Evolutionary conservation across 371 early-diverging fungal genomes (phyloP).

Genomic region (Fennellomyces sp.): DNA sequence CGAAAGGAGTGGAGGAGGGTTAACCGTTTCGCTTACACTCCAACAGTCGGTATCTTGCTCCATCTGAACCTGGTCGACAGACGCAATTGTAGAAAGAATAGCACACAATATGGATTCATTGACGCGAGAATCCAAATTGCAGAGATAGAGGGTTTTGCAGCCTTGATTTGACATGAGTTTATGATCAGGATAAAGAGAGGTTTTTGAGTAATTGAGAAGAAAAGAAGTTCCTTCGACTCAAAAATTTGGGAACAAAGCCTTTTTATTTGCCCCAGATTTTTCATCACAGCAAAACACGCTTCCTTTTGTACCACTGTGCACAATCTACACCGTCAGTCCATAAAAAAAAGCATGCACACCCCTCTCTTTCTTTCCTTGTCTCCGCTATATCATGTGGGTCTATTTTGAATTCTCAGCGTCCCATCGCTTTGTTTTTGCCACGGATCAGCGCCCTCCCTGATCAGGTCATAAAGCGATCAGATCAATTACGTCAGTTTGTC

Average conservation of each 20-base stretch:
- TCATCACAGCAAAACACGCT: neutral
- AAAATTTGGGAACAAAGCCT: too few species aligned
- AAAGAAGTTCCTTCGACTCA: too few species aligned
- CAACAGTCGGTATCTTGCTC: constrained; percentile 57
- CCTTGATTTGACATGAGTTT: constrained; percentile 34
- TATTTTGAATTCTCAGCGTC: too few species aligned
- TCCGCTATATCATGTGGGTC: too few species aligned
- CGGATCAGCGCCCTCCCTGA: too few species aligned
- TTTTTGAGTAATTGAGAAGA: neutral
- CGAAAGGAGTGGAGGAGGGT: neutral
- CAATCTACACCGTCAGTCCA: too few species aligned
- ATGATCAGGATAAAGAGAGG: neutral
- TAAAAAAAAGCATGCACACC: too few species aligned
- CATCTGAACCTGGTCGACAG: constrained; percentile 72
- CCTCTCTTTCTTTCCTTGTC: too few species aligned
- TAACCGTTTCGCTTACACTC: constrained; percentile 15
- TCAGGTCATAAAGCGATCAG: too few species aligned
- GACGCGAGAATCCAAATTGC: constrained; percentile 79
- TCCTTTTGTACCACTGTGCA: too few species aligned
- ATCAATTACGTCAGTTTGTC: too few species aligned
- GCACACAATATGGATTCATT: constrained; percentile 68
- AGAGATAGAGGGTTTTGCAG: constrained; percentile 73
- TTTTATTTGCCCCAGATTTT: neutral
- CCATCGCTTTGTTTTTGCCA: too few species aligned
- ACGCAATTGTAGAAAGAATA: constrained; percentile 65